These are phyloP conservation scores for Pyrenula aspistea DNA, from an alignment of 495 filamentous ascomycete species.

Conservation along the genomic window DNA sequence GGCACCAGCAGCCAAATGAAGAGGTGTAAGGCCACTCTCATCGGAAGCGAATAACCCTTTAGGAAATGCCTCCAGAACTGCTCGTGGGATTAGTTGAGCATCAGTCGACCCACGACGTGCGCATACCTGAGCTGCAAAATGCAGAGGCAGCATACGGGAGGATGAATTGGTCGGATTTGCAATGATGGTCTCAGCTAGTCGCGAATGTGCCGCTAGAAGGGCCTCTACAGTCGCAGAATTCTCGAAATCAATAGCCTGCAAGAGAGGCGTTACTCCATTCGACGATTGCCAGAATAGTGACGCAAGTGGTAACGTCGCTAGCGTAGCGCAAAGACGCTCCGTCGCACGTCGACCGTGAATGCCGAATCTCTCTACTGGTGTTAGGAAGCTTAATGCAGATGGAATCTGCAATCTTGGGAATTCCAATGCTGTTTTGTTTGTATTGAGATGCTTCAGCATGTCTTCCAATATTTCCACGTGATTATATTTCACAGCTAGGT, in stretches of 20 bases:
- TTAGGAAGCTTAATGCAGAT: slow-evolving; percentile 10
- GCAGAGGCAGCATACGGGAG: slow-evolving; percentile 10
- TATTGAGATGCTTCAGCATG: too few relatives aligned
- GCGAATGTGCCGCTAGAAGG: slow-evolving; percentile 4
- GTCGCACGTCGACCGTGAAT: slow-evolving; percentile 9
- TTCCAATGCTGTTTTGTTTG: neutral
- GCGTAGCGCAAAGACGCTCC: slow-evolving; percentile 3
- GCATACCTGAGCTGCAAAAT: slow-evolving; percentile 14
- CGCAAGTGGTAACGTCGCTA: slow-evolving; percentile 2
- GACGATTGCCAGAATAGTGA: slow-evolving; percentile 4
- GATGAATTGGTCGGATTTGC: slow-evolving; percentile 3
- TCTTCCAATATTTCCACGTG: neutral
- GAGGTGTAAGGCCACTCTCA: too few relatives aligned
- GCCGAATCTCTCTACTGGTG: slow-evolving; percentile 10
- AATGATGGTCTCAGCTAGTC: slow-evolving; percentile 3
- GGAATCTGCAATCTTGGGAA: slow-evolving; percentile 5
- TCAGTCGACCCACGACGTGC: too few relatives aligned
- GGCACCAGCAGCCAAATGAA: too few relatives aligned
- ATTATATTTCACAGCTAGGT: slow-evolving; percentile 14
- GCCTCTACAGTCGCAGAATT: slow-evolving; percentile 8
- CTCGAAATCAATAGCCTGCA: slow-evolving; percentile 16
- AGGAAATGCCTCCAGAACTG: too few relatives aligned
- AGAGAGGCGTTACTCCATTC: slow-evolving; percentile 12
- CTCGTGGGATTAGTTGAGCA: too few relatives aligned
- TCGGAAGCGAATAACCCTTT: too few relatives aligned